Percentiles rank a stretch among this genome's conserved stretches.
Evolutionary conservation across 2,329 filamentous ascomycete genomes (phyloP).

Genomic region (Cytospora schulzeri): DNA sequence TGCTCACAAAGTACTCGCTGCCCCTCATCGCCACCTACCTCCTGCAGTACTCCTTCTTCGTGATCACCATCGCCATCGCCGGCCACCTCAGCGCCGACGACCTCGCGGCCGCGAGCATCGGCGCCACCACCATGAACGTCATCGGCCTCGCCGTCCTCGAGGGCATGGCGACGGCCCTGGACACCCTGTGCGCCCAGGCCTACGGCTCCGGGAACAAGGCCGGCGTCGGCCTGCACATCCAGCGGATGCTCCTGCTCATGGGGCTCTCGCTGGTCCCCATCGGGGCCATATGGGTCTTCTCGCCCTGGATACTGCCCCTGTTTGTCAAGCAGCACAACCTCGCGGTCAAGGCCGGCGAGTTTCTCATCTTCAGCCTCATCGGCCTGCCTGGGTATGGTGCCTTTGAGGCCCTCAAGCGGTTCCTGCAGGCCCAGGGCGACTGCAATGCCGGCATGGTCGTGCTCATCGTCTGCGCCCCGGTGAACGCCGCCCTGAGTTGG

Average conservation of each 20-base stretch:
- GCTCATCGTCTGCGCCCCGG: conserved; percentile 48
- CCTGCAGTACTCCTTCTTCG: conserved; percentile 54
- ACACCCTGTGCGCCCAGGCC: conserved; percentile 54
- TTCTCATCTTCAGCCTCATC: conserved; percentile 50
- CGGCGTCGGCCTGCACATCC: conserved; percentile 54
- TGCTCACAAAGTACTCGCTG: conserved; percentile 42
- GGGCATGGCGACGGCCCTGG: conserved; percentile 53
- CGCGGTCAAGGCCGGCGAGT: conserved; percentile 51
- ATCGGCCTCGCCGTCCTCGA: conserved; percentile 53
- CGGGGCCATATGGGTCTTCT: conserved; percentile 50
- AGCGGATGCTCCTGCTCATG: conserved; percentile 55
- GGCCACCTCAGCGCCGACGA: conserved; percentile 56
- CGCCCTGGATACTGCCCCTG: conserved; percentile 47
- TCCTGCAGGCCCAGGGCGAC: conserved; percentile 56
- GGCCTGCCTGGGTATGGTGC: conserved; percentile 55
- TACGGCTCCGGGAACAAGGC: conserved; percentile 51
- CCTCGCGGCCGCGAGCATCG: conserved; percentile 53
- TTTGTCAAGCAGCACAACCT: conserved; percentile 51
- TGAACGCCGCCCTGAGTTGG: conserved; percentile 53
- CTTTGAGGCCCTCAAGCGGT: conserved; percentile 57
- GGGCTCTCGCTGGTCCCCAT: conserved; percentile 50
- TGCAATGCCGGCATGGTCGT: conserved; percentile 53
- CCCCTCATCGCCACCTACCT: conserved; percentile 57
- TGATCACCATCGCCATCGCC: conserved; percentile 54
- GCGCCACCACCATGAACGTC: conserved; percentile 57